These are phyloP conservation scores for Cryptomeria japonica DNA, from an alignment of 75 land plant genomes.

Conservation along the genomic window DNA sequence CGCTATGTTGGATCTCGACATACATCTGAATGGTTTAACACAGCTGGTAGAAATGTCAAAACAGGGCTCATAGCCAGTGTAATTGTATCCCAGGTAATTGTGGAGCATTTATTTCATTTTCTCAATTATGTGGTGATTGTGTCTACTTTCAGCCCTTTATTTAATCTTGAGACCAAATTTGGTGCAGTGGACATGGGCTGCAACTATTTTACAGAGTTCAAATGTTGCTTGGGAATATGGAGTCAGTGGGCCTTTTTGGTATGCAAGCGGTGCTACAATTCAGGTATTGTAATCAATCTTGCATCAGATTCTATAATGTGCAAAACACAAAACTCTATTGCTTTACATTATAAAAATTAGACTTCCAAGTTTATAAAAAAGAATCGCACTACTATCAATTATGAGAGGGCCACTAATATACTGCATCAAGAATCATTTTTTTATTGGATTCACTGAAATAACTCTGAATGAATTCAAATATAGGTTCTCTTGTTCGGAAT, in stretches of 20 bases:
- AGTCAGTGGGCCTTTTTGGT: conserved; percentile 98
- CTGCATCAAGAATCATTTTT: not conserved
- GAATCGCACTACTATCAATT: not conserved
- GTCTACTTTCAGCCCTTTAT: not conserved
- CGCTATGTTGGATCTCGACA: conserved; percentile 85
- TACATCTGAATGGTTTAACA: conserved; percentile 99
- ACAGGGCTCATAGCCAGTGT: conserved; percentile 98
- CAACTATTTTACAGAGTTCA: conserved; percentile 98
- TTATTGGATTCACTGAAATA: not conserved
- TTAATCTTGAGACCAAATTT: not conserved
- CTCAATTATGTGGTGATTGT: not conserved
- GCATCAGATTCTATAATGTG: not conserved
- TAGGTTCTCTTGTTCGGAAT: conserved; percentile 93
- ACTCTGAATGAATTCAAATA: not conserved
- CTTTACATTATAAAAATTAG: not conserved
- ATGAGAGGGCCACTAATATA: not conserved
- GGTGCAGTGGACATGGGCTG: conserved; percentile 97
- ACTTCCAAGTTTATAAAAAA: not conserved
- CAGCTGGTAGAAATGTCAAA: conserved; percentile 93
- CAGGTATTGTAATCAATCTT: conserved; percentile 42
- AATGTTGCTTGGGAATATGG: conserved; percentile 99
- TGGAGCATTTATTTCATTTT: not conserved
- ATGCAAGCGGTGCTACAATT: conserved; percentile 98
- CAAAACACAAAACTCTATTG: not conserved
- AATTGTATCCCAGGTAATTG: conserved; percentile 88